Conservation (phyloP, 441 rosid genomes). For the Biscutella auriculata region DNA sequence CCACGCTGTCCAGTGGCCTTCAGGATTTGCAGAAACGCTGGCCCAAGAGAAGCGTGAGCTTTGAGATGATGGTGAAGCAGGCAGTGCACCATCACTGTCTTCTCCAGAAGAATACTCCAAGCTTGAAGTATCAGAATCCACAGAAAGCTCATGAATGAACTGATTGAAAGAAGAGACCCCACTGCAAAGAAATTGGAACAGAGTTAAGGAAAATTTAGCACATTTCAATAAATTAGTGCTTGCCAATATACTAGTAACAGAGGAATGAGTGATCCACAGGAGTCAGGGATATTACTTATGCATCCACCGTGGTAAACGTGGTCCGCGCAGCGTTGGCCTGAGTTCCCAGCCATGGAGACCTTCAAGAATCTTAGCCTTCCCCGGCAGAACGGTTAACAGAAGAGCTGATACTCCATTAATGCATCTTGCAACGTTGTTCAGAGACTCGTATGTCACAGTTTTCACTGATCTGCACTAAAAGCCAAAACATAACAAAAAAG, state of each 20-base stretch:
- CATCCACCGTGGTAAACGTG: slow-evolving; percentile 93
- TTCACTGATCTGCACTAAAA: slow-evolving; percentile 77
- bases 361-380: slow-evolving; percentile 69
- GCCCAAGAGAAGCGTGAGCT: slow-evolving; percentile 57
- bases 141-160: slow-evolving; percentile 75
- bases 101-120: slow-evolving; percentile 75
- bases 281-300: slow-evolving; percentile 13
- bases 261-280: neutral
- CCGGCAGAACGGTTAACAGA: slow-evolving; percentile 60
- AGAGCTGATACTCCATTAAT: slow-evolving; percentile 81
- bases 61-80: slow-evolving; percentile 66
- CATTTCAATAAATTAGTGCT: neutral
- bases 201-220: neutral
- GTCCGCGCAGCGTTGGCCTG: slow-evolving; percentile 80
- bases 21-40: slow-evolving; percentile 29
- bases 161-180: slow-evolving; percentile 93
- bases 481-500: slow-evolving; percentile 14
- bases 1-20: slow-evolving; percentile 40
- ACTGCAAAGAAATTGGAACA: slow-evolving; percentile 26
- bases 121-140: slow-evolving; percentile 68
- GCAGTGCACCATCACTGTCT: slow-evolving; percentile 50
- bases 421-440: slow-evolving; percentile 68
- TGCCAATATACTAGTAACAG: neutral
- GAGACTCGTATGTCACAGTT: slow-evolving; percentile 71
- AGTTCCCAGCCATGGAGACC: slow-evolving; percentile 99